phyloP scores from a whole-genome alignment of 495 filamentous ascomycete genomes.

The Penicillium ochrochloron region DNA sequence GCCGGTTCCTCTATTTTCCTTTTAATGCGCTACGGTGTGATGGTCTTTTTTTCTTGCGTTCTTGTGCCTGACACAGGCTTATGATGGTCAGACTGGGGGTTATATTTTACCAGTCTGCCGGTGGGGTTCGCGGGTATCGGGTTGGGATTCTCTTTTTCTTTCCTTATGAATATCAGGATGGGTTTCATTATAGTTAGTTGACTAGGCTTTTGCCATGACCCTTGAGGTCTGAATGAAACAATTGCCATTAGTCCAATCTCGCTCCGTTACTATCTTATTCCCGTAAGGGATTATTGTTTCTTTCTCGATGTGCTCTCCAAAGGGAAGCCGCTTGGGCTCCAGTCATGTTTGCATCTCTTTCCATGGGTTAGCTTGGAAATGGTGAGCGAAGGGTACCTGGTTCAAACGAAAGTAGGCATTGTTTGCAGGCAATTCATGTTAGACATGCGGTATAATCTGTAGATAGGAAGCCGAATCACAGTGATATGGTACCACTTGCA shows the following conservation, averaged over 20 bases:
- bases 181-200: constrained; percentile 14
- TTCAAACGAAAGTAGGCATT: too few relatives aligned
- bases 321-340: too few relatives aligned
- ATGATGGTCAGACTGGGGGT: constrained; percentile 4
- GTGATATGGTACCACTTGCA: too few relatives aligned
- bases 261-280: not conserved
- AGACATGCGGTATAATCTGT: too few relatives aligned
- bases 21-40: constrained; percentile 39
- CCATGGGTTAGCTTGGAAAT: not conserved
- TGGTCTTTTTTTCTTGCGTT: constrained; percentile 26
- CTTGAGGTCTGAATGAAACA: constrained; percentile 10
- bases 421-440: too few relatives aligned
- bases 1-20: not conserved
- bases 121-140: constrained; percentile 17
- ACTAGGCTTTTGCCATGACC: constrained; percentile 6
- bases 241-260: constrained; percentile 1
- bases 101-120: not conserved
- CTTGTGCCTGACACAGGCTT: not conserved
- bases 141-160: constrained; percentile 6
- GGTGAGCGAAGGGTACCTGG: too few relatives aligned
- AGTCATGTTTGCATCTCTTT: too few relatives aligned
- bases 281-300: too few relatives aligned
- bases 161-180: constrained; percentile 11
- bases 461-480: too few relatives aligned
- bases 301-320: too few relatives aligned